Base-by-base conservation (phyloP, 2,329 filamentous ascomycete genomes). In the Clonostachys rhizophaga region DNA sequence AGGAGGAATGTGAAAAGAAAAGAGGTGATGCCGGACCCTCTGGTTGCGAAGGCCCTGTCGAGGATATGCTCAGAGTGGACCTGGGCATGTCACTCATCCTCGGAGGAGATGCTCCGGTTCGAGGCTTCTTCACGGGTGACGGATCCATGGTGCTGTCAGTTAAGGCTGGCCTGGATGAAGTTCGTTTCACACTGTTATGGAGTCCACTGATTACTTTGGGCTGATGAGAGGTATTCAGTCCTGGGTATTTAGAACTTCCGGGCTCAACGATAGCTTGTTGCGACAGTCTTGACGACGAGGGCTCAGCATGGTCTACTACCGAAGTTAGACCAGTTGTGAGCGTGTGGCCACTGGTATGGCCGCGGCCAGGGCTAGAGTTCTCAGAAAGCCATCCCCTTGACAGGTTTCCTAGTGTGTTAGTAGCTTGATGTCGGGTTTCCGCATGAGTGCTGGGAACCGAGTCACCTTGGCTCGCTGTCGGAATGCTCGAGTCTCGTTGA, bases 1-100 rank as follows among this genome's bases (percentile, higher is more conserved):
- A 61, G 16, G 67, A 55, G 35, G 66, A 69, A 48, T 71, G 67
- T 10, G 76, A 77, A 56, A 78, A 79, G 61, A 79, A 79, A 24
- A 78, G 64, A 6, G 76, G 75, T 8, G 76, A 79, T 10, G 67
- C 64, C n/a, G 70, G 61, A 34, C 64, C 64, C 41, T 72, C 68
- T 33, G 61, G 56, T 34, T 52, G 52, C 34, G 20, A 37, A 13
- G 46, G 3, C 12, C 41, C 24, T 14, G n/a, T 30, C 24, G 12
- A n/a, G 37, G 34, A 20, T 16, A 16, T 12, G 53, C 45, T 39
- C 62, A 55, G 45, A 46, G 46, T 50, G 41, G 52, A 46, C 8
- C 46, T 51, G 17, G 66, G 64, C 33, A 79, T 64, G 30, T 76
- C 68, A 46, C 77, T 65, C 43, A 60, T 67, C 33, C 66, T 61